phyloP scores from a whole-genome alignment of 345 rosid species.

The Rhizophora apiculata region DNA sequence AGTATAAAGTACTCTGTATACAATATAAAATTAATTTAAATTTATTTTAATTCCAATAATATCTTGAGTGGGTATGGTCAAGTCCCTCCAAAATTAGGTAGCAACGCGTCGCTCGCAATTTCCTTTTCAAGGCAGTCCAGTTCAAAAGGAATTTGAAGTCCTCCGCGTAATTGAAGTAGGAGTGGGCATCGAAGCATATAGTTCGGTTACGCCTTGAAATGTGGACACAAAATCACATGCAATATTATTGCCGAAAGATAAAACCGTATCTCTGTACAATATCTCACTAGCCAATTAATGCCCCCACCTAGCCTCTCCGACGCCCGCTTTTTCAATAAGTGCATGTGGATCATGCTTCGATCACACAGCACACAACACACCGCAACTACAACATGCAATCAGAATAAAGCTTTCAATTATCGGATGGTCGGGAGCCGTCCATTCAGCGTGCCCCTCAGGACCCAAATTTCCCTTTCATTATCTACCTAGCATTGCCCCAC shows the following conservation, averaged over 20 bases:
- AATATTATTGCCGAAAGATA: background rate
- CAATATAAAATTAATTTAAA: too few species aligned
- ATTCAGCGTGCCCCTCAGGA: background rate
- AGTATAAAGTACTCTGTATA: too few species aligned
- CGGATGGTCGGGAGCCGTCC: conserved; percentile 37
- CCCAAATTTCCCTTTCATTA: conserved; percentile 19
- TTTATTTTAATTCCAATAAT: too few species aligned
- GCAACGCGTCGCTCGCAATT: background rate
- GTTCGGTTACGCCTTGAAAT: background rate
- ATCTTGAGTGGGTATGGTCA: too few species aligned
- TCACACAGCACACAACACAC: conserved; percentile 1
- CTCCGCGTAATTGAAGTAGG: background rate
- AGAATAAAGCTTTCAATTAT: conserved; percentile 26
- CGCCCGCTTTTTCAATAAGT: conserved; percentile 14
- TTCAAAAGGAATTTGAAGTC: conserved; percentile 20
- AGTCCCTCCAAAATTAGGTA: too few species aligned
- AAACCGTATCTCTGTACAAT: background rate
- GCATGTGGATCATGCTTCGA: conserved; percentile 36
- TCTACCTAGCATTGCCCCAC: background rate
- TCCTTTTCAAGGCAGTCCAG: conserved; percentile 1
- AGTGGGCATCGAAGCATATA: background rate
- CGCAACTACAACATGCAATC: background rate
- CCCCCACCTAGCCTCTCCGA: background rate
- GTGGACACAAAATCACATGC: background rate
- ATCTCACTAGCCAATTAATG: background rate